Evolutionary conservation across 225 moss, liverwort and hornwort genomes (phyloP).

Genomic region (Marchantia paleacea): DNA sequence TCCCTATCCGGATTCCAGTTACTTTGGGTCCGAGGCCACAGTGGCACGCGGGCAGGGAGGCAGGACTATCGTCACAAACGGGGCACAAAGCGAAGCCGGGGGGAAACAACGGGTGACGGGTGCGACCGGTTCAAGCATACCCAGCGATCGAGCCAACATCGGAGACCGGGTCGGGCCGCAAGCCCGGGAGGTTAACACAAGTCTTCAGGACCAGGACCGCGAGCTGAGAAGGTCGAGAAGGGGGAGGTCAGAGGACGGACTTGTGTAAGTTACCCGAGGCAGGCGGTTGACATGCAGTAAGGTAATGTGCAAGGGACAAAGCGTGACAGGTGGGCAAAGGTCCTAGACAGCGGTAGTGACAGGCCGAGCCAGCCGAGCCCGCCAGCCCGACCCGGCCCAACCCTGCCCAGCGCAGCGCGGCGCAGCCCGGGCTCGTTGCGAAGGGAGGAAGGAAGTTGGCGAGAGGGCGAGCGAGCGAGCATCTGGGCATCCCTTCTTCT

Average conservation of each 20-base stretch:
- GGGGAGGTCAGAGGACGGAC: not conserved
- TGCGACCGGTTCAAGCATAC: no score
- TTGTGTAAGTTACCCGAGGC: not conserved
- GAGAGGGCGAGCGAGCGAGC: no score
- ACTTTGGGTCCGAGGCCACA: not conserved
- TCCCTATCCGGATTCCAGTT: no score
- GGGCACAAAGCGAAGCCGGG: no score
- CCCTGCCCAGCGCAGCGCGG: not conserved
- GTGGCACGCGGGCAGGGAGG: not conserved
- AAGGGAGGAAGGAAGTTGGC: not conserved
- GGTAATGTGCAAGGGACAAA: not conserved
- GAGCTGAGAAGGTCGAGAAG: not conserved
- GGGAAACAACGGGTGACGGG: no score
- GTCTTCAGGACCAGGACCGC: no score
- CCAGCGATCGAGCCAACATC: no score
- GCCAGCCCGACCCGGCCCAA: not conserved
- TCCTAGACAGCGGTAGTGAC: not conserved
- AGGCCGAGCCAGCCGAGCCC: conserved; percentile 1
- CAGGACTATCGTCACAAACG: no score
- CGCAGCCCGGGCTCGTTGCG: not conserved
- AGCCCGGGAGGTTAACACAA: no score
- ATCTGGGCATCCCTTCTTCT: not conserved
- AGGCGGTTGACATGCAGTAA: not conserved
- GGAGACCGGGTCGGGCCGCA: no score
- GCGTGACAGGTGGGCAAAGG: not conserved